Evolutionary conservation across 2,329 filamentous ascomycete species (phyloP).

Genomic region (Epichloe coenophiala): DNA sequence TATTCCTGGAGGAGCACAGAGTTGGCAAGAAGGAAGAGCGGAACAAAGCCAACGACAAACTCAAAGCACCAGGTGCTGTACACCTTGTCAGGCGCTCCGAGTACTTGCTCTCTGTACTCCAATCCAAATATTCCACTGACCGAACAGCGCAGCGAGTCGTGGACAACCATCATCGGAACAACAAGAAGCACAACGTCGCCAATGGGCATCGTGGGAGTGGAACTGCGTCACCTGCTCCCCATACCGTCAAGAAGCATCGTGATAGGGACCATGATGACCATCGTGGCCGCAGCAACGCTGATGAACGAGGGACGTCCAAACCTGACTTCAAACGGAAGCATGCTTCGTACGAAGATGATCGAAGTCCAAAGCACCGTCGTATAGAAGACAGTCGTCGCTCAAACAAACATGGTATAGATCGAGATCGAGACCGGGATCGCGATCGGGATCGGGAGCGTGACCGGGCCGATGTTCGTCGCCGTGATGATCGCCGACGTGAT

Average conservation of each 20-base stretch:
- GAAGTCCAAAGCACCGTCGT: constrained; percentile 29
- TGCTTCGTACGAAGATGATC: constrained; percentile 31
- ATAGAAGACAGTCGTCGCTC: constrained; percentile 26
- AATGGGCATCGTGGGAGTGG: constrained; percentile 50
- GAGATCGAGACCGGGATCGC: constrained; percentile 10
- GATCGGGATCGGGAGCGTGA: constrained; percentile 2
- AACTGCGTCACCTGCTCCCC: constrained; percentile 59
- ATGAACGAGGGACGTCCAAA: constrained; percentile 37
- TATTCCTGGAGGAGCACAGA: constrained; percentile 95
- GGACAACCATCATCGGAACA: constrained; percentile 90
- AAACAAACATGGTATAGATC: constrained; percentile 24
- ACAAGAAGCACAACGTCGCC: constrained; percentile 55
- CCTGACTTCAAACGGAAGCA: constrained; percentile 50
- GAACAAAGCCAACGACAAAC: constrained; percentile 60
- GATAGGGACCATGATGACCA: constrained; percentile 37
- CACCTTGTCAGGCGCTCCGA: constrained; percentile 91
- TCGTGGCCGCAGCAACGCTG: constrained; percentile 35
- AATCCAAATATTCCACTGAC: constrained; percentile 70
- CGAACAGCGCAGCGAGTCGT: constrained; percentile 63
- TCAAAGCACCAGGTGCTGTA: constrained; percentile 91
- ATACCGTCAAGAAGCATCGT: constrained; percentile 28
- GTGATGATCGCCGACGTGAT: constrained; percentile 9
- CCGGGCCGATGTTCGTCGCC: constrained; percentile 6
- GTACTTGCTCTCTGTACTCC: constrained; percentile 88
- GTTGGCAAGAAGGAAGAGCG: constrained; percentile 95